phyloP scores from a whole-genome alignment of 805 yeast species.

The Debaryomyces castellii region DNA sequence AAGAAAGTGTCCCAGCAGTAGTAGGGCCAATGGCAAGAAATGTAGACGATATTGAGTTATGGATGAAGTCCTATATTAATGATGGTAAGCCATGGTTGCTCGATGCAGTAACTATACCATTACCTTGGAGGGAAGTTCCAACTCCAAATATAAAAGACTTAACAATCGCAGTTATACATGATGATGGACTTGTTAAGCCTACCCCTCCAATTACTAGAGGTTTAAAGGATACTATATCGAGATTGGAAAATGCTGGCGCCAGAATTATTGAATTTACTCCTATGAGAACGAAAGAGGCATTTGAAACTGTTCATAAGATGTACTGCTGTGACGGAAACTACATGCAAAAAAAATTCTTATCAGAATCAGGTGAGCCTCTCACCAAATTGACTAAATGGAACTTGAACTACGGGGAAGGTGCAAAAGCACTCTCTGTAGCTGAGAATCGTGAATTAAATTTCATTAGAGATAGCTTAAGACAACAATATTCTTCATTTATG shows the following conservation, averaged over 20 bases:
- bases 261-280: conserved; percentile 57
- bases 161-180: conserved; percentile 61
- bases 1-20: conserved; percentile 64
- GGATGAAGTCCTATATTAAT: conserved; percentile 63
- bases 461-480: conserved; percentile 58
- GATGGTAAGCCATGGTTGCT: conserved; percentile 63
- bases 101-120: conserved; percentile 47
- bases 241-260: conserved; percentile 58
- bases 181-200: conserved; percentile 65
- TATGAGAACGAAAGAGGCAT: conserved; percentile 56
- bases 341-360: conserved; percentile 50
- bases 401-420: conserved; percentile 59
- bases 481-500: conserved; percentile 54
- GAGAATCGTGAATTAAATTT: conserved; percentile 58
- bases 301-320: conserved; percentile 55
- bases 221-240: conserved; percentile 51
- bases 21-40: conserved; percentile 68
- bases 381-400: conserved; percentile 62
- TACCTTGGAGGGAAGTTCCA: conserved; percentile 53
- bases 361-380: conserved; percentile 69
- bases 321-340: conserved; percentile 70
- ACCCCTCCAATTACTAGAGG: conserved; percentile 65
- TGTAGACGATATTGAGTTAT: conserved; percentile 64
- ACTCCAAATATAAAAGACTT: conserved; percentile 41
- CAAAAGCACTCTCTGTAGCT: conserved; percentile 40